Evolutionary conservation across 176 grass and related monocot species (phyloP).

Genomic region (Carex parvula): DNA sequence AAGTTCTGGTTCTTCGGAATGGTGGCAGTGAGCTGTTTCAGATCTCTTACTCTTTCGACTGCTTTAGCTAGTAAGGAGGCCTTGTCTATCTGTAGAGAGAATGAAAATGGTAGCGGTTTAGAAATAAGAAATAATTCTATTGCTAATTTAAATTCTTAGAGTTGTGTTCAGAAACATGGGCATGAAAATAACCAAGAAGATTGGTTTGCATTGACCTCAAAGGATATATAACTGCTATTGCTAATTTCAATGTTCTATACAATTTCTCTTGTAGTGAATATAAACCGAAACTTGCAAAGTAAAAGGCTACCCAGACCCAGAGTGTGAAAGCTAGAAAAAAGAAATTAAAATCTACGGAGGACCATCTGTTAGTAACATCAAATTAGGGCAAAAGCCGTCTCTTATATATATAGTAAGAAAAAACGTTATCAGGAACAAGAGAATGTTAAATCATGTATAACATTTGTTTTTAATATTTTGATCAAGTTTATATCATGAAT

Average conservation of each 20-base stretch:
- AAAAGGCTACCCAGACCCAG: neutral
- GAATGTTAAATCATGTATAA: neutral
- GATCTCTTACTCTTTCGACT: constrained; percentile 77
- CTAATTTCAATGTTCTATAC: neutral
- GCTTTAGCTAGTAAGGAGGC: constrained; percentile 93
- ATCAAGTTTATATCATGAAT: too few relatives aligned
- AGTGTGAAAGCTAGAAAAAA: neutral
- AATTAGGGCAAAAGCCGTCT: neutral
- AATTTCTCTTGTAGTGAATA: neutral
- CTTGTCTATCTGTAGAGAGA: constrained; percentile 73
- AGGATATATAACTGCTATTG: neutral
- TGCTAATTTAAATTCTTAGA: neutral
- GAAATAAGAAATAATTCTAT: neutral
- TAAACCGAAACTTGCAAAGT: neutral
- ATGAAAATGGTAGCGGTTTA: neutral
- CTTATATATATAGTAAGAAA: neutral
- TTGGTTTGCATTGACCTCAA: neutral
- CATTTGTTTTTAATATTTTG: too few relatives aligned
- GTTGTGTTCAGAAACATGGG: neutral
- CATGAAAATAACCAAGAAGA: neutral
- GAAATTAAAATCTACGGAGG: neutral
- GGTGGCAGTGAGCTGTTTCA: constrained; percentile 67
- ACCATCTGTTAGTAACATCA: neutral
- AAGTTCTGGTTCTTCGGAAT: constrained; percentile 51
- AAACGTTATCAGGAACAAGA: neutral